Conservation (phyloP, 805 yeast genomes). For the Myxozyma neglecta region DNA sequence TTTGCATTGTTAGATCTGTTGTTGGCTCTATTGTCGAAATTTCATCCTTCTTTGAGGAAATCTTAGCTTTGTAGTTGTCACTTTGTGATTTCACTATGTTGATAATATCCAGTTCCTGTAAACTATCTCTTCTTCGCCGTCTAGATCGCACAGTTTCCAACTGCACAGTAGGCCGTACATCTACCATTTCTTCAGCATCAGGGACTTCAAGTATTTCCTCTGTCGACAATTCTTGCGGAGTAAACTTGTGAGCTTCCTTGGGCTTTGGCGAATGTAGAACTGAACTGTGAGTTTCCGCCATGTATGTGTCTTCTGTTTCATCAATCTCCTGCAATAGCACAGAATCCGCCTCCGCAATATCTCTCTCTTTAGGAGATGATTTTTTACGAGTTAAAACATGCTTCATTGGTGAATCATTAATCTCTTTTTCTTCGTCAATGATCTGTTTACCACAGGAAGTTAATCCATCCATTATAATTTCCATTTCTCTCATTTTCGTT, state of each 20-base stretch:
- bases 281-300: neutral
- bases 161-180: neutral
- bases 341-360: neutral
- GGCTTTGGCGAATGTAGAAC: conserved; percentile 3
- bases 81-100: conserved; percentile 22
- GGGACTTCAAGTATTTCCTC: conserved; percentile 22
- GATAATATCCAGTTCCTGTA: conserved; percentile 27
- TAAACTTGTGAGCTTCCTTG: conserved; percentile 6
- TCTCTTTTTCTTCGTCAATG: neutral
- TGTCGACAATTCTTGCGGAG: conserved; percentile 10
- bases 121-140: conserved; percentile 27
- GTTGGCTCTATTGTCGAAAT: neutral
- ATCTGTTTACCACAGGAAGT: conserved; percentile 5
- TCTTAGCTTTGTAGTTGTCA: conserved; percentile 16
- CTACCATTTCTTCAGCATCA: neutral
- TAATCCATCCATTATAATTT: conserved; percentile 13
- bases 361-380: conserved; percentile 12
- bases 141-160: conserved; percentile 7
- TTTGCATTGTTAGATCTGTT: neutral
- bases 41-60: neutral
- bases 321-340: neutral
- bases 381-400: conserved; percentile 17
- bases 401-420: neutral
- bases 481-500: conserved; percentile 21
- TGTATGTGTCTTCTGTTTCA: neutral